Conservation (phyloP, 1,284 basidiomycete genomes). For the Golubevia pallescens region DNA sequence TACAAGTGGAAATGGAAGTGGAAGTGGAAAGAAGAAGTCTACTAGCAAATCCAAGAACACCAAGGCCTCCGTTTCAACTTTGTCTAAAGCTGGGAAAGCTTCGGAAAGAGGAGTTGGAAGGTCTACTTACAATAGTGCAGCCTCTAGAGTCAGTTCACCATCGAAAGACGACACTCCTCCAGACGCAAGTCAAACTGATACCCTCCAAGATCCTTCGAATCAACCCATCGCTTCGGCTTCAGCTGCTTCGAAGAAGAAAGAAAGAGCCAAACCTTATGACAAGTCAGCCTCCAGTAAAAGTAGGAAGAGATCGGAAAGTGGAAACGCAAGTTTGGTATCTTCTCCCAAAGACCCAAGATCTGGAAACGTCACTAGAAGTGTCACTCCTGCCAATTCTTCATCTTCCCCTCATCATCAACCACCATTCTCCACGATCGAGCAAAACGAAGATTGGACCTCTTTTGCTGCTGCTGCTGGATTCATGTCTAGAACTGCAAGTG, state of each 20-base stretch:
- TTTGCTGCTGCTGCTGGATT: background rate
- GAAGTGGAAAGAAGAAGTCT: background rate
- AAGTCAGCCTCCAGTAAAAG: constrained; percentile 22
- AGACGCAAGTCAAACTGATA: constrained; percentile 4
- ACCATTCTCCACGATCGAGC: background rate
- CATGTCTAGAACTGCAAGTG: background rate
- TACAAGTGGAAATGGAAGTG: background rate
- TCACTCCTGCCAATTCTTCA: background rate
- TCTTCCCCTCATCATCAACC: background rate
- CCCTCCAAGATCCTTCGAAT: constrained; percentile 20
- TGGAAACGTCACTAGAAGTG: background rate
- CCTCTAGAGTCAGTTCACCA: background rate
- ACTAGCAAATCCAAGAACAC: background rate
- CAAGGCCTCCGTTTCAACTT: background rate
- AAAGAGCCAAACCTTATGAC: constrained; percentile 50
- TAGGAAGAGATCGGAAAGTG: constrained; percentile 12
- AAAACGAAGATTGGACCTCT: background rate
- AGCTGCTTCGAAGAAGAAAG: constrained; percentile 8
- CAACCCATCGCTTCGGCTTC: constrained; percentile 12
- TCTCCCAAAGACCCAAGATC: background rate
- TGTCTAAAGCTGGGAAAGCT: background rate
- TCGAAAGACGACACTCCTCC: background rate
- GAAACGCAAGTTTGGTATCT: constrained; percentile 12
- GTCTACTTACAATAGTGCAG: background rate
- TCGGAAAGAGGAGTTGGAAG: background rate